A percentile compares a stretch with the other conserved stretches of the same genome.
phyloP scores from a whole-genome alignment of 1,139 yeast species.

The Debaryomyces singareniensis region DNA sequence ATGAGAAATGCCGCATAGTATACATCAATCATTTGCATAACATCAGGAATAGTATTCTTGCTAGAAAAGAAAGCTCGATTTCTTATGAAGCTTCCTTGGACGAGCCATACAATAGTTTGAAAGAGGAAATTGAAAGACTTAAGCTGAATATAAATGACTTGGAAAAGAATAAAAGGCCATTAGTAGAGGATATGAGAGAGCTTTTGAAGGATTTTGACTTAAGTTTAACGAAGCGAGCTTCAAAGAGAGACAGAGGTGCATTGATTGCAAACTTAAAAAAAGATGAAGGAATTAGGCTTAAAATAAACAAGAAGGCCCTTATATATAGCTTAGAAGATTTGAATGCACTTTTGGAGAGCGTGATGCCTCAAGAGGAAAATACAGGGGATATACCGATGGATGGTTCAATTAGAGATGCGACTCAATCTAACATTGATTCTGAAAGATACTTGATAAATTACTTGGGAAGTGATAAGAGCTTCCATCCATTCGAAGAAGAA shows the following conservation, averaged over 20 bases:
- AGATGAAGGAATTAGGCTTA: conserved; percentile 7
- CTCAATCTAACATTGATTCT: conserved; percentile 5
- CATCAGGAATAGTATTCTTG: conserved; percentile 15
- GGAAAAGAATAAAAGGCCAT: conserved; percentile 28
- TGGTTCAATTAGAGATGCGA: conserved; percentile 4
- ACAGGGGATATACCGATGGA: conserved; percentile 6
- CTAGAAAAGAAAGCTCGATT: conserved; percentile 11
- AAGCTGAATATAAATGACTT: conserved; percentile 20
- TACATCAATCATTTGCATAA: conserved; percentile 22
- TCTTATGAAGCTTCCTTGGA: conserved; percentile 17
- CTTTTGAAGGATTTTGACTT: conserved; percentile 20
- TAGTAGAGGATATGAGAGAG: conserved; percentile 27
- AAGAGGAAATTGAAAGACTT: conserved; percentile 12
- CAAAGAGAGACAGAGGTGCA: conserved; percentile 7
- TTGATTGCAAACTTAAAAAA: conserved; percentile 6
- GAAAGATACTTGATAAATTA: conserved; percentile 19
- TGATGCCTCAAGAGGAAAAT: conserved; percentile 1
- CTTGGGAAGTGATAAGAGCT: conserved; percentile 16
- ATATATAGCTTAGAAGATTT: conserved; percentile 17
- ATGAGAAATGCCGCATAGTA: conserved; percentile 19
- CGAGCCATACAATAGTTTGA: conserved; percentile 15
- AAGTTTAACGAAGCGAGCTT: conserved; percentile 11
- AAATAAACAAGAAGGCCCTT: conserved; percentile 14
- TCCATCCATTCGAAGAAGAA: conserved; percentile 17
- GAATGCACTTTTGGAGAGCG: conserved; percentile 15